Conservation (phyloP, 192 early-diverging fungal species). For the Backusella sp. region DNA sequence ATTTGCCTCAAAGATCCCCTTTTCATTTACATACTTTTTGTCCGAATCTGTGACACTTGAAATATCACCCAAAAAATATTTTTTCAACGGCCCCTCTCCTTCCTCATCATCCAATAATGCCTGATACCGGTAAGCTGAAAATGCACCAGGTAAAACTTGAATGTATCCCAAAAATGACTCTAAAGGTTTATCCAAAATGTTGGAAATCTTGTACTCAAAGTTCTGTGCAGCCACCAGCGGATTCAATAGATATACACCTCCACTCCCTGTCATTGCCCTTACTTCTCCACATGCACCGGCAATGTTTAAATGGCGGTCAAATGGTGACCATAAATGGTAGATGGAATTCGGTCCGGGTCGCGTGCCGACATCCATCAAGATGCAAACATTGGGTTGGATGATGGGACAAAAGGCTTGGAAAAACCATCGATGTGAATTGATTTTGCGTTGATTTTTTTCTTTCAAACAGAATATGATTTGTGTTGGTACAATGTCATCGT, state of each 20-base stretch:
- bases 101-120: conserved; percentile 60
- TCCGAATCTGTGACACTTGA: not conserved
- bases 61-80: conserved; percentile 74
- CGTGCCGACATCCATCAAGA: conserved; percentile 77
- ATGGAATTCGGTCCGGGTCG: conserved; percentile 68
- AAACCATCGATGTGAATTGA: conserved; percentile 82
- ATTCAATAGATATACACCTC: conserved; percentile 56
- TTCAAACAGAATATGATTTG: conserved; percentile 87
- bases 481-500: conserved; percentile 68
- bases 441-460: conserved; percentile 91
- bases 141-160: conserved; percentile 80
- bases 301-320: conserved; percentile 66
- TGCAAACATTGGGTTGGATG: conserved; percentile 55
- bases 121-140: conserved; percentile 74
- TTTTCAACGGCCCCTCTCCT: conserved; percentile 56
- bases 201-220: conserved; percentile 80
- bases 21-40: conserved; percentile 54
- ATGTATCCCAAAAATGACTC: conserved; percentile 84
- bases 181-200: conserved; percentile 76
- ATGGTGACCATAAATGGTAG: conserved; percentile 77
- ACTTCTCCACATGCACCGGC: conserved; percentile 88
- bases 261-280: conserved; percentile 47
- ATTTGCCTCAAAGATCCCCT: conserved; percentile 63
- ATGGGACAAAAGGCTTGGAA: conserved; percentile 62
- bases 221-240: conserved; percentile 79